Evolutionary conservation across 108 stramenopile genomes (phyloP).

Genomic region (Cylindrotheca closterium): DNA sequence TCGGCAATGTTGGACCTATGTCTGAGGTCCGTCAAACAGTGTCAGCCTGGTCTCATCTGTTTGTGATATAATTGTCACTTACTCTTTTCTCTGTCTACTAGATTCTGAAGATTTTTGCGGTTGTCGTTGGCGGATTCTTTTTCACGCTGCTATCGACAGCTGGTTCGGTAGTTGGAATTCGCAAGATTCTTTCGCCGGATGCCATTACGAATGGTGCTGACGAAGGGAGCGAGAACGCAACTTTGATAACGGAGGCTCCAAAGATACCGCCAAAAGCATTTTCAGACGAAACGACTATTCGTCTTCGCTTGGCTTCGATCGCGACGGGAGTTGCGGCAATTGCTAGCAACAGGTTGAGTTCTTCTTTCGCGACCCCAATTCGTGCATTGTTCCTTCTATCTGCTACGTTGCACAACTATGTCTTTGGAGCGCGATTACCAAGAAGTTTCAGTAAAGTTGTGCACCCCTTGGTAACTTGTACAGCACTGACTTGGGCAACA

Average conservation of each 20-base stretch:
- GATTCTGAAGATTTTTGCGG: slow-evolving; percentile 53
- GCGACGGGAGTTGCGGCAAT: slow-evolving; percentile 37
- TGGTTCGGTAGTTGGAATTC: slow-evolving; percentile 56
- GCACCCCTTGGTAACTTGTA: slow-evolving; percentile 75
- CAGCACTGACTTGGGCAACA: slow-evolving; percentile 55
- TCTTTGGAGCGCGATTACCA: slow-evolving; percentile 72
- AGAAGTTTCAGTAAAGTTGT: slow-evolving; percentile 57
- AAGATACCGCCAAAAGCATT: not conserved
- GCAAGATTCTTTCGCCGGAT: slow-evolving; percentile 24
- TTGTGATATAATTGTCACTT: too few species aligned
- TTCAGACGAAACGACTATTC: not conserved
- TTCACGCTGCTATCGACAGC: slow-evolving; percentile 79
- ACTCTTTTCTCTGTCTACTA: too few species aligned
- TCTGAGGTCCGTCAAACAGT: slow-evolving; percentile 45
- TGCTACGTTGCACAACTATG: slow-evolving; percentile 63
- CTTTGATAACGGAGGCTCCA: not conserved
- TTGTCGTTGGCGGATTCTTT: slow-evolving; percentile 71
- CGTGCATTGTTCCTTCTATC: slow-evolving; percentile 50
- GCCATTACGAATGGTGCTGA: not conserved
- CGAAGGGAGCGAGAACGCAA: not conserved
- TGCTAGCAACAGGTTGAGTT: slow-evolving; percentile 9
- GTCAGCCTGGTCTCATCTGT: too few species aligned
- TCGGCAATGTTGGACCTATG: slow-evolving; percentile 49
- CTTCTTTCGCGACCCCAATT: slow-evolving; percentile 25
- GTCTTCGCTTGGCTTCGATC: slow-evolving; percentile 2